Conservation (phyloP, 495 filamentous ascomycete species). For the Immersiella caudata region DNA sequence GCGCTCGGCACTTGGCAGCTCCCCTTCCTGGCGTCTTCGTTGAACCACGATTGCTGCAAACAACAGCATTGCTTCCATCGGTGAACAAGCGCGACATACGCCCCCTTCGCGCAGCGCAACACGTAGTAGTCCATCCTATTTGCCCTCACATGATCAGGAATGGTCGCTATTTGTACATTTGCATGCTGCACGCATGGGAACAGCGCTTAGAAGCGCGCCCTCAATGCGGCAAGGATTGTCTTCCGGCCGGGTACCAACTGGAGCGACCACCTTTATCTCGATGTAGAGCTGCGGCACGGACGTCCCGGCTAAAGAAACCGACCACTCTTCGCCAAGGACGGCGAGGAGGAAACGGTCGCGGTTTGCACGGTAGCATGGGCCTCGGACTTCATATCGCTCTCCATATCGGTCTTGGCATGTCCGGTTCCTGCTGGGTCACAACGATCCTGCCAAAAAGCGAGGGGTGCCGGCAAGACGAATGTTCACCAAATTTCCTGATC, state of each 20-base stretch:
- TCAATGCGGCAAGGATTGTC: neutral
- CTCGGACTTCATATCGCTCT: neutral
- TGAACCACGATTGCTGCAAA: no score
- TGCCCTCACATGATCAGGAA: neutral
- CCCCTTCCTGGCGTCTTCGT: no score
- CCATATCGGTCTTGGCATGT: neutral
- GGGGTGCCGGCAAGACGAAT: neutral
- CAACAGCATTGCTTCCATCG: no score
- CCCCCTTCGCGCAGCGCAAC: no score
- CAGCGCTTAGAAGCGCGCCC: neutral
- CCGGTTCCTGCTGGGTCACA: neutral
- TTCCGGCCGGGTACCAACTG: neutral
- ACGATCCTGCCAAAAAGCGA: neutral
- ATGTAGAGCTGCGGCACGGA: neutral
- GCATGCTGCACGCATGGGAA: neutral
- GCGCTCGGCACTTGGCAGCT: no score
- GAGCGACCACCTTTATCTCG: neutral
- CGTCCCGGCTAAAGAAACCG: neutral
- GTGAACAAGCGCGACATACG: no score
- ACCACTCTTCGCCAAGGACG: neutral
- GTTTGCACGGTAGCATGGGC: neutral
- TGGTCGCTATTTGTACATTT: neutral
- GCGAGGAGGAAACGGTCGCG: neutral
- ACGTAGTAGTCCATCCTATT: no score
- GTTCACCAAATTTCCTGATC: neutral